Evolutionary conservation across 495 filamentous ascomycete genomes (phyloP), one percentile per base, ranked within the genome.

Genomic region (Hypomontagnella submonticulosa): DNA sequence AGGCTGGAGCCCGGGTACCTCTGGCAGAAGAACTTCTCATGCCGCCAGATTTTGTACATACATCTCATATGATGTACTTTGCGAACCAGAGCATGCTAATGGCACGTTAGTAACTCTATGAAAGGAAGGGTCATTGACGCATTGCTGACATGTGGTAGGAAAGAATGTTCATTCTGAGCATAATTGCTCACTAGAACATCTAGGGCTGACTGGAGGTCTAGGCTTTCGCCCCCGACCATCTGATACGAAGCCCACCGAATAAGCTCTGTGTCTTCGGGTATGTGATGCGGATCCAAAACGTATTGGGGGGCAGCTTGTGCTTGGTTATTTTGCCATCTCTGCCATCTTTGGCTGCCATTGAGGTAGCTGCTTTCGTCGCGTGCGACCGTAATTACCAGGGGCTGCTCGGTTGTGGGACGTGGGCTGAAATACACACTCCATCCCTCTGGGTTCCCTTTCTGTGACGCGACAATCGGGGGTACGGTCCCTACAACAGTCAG

Each of bases 31-130:
- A 75, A 70, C 16, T 57, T 70, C 10, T 64, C 43, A 16, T 76
- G 70, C 3, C 70, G 64, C 74, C 70, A 75, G 37, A 76, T 72
- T 48, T 53, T 67, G 58, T 73, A 76, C 48, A 74, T 62, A 48
- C 74, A 76, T 27, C 61, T 72, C 63, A 76, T 63, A n/a, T 61
- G 50, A 42, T 69, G 69, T 19, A 75, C 72, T 52, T 71, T 66
- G 9, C 58, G 62, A 34, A 76, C 70, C 4, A 76, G 66, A n/a
- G 60, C 36, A 47, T 65, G 47, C 74, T 76, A 49, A 46, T 23
- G 6, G 30, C 23, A 16, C 33, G 70, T 76, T 36, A 76, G 73
- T 57, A 66, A 19, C 47, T 53, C 41, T 33, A 57, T 7, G 20
- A 11, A n/a, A 13, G 27, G 16, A 7, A 40, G 40, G 15, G 53